Conservation (phyloP, 352 stramenopile species). For the Saprolegnia parasitica region DNA sequence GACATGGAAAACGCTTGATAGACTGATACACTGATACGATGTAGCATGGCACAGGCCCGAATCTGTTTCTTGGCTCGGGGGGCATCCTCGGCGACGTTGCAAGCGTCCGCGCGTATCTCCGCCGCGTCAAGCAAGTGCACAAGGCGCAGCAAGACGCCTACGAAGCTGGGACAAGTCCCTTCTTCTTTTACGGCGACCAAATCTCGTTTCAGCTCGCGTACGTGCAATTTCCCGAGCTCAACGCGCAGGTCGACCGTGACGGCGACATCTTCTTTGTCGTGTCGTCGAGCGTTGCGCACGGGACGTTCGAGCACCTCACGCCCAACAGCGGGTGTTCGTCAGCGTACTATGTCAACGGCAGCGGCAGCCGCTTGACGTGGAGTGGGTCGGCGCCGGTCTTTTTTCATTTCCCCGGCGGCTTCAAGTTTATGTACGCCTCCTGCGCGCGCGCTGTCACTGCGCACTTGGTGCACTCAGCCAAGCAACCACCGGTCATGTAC, state of each 20-base stretch:
- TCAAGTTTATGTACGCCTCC: slow-evolving; percentile 1
- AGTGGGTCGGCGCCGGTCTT: background rate
- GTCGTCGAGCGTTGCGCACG: background rate
- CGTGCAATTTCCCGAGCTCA: slow-evolving; percentile 18
- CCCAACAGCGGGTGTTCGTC: background rate
- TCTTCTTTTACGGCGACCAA: slow-evolving; percentile 27
- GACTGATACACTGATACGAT: background rate
- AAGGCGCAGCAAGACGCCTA: background rate
- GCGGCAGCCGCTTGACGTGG: background rate
- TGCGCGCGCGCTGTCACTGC: background rate
- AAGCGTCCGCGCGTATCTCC: slow-evolving; percentile 16
- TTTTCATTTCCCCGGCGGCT: slow-evolving; percentile 26
- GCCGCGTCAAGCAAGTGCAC: slow-evolving; percentile 12
- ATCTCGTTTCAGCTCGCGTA: slow-evolving; percentile 27
- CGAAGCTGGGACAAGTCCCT: background rate
- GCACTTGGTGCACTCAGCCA: background rate
- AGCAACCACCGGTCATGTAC: background rate
- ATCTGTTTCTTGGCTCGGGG: slow-evolving; percentile 18
- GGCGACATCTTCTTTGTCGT: slow-evolving; percentile 24
- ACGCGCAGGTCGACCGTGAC: slow-evolving; percentile 12
- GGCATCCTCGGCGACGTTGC: slow-evolving; percentile 21
- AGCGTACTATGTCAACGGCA: slow-evolving; percentile 4
- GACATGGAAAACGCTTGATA: background rate
- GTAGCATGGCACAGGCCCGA: slow-evolving; percentile 1
- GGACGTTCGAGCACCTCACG: background rate